Evolutionary conservation across 352 stramenopile genomes (phyloP).

Genomic region (Phytophthora sp.): DNA sequence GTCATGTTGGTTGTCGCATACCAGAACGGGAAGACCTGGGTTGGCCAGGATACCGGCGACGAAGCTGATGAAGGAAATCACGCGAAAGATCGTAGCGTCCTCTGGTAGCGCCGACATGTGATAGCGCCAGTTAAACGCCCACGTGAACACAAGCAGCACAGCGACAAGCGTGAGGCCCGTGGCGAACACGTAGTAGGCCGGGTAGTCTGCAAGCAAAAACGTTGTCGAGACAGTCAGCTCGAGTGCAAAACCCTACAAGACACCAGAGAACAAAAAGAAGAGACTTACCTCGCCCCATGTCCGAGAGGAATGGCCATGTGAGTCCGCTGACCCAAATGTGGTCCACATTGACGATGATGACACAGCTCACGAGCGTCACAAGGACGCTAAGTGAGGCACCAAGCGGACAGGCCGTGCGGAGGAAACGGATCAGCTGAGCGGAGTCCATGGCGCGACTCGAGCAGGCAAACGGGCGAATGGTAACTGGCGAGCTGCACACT

Average conservation of each 20-base stretch:
- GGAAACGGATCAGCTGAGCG: conserved; percentile 22
- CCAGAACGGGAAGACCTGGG: conserved; percentile 56
- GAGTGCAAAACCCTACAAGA: not conserved
- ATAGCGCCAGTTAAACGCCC: conserved; percentile 58
- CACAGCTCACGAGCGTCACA: conserved; percentile 54
- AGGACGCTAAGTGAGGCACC: conserved; percentile 48
- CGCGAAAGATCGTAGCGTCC: conserved; percentile 27
- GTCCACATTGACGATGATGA: conserved; percentile 63
- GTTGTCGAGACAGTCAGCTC: not conserved
- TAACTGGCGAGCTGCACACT: conserved; percentile 7
- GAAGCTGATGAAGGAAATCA: conserved; percentile 33
- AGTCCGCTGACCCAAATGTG: conserved; percentile 61
- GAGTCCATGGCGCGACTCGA: conserved; percentile 28
- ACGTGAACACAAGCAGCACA: conserved; percentile 53
- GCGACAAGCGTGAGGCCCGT: conserved; percentile 55
- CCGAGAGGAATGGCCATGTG: conserved; percentile 66
- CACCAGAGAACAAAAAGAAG: not conserved
- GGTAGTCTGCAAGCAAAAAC: conserved; percentile 34
- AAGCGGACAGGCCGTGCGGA: conserved; percentile 43
- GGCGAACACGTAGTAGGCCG: conserved; percentile 68
- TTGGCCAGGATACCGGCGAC: conserved; percentile 48
- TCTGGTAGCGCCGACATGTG: conserved; percentile 41
- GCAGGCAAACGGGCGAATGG: conserved; percentile 13
- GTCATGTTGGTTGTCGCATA: conserved; percentile 18
- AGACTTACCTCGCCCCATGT: conserved; percentile 59